Evolutionary conservation across 768 basidiomycete genomes (phyloP), one percentile per base, ranked within the genome.

Genomic region (Naganishia friedmannii): DNA sequence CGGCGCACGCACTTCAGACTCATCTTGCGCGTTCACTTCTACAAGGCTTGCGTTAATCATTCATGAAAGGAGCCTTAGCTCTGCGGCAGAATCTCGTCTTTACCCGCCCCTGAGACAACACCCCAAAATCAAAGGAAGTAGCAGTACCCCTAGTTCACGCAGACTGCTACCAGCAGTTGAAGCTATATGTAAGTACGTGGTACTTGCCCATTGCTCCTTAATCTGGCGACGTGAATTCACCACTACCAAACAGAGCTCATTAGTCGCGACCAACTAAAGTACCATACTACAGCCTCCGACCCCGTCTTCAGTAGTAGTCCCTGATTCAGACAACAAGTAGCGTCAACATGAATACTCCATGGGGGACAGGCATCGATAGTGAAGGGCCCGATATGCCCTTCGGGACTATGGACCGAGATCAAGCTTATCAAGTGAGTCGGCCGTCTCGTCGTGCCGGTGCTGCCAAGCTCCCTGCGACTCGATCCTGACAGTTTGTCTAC

Each of bases 291-390:
- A n/a, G n/a, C n/a, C n/a, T n/a, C n/a, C n/a, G n/a, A n/a, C n/a
- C n/a, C n/a, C n/a, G n/a, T n/a, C n/a, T n/a, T n/a, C n/a, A n/a
- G n/a, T n/a, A n/a, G n/a, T n/a, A n/a, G n/a, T n/a, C n/a, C n/a
- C n/a, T n/a, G n/a, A n/a, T n/a, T 8, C 42, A 51, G 6, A 51
- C 4, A 3, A 51, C 48, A 51, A 26, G 48, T 13, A 21, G 15
- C 45, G 45, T 1, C 53, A 70, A n/a, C 12, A 71, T 71, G 70
- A 71, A 71, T 29, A 42, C 70, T 54, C 70, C 70, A 5, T 71
- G 66, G 70, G 53, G 42, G 1, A 32, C 39, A 53, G 66, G 66
- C 17, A 54, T 71, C 53, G 39, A 23, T 19, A 46, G 46, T 46
- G 42, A 46, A 7, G 66, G 66, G n/a, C 66, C 66, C 0, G 32